phyloP scores from a whole-genome alignment of 1,284 basidiomycete genomes.

The Leucocoprinus gongylophorus region DNA sequence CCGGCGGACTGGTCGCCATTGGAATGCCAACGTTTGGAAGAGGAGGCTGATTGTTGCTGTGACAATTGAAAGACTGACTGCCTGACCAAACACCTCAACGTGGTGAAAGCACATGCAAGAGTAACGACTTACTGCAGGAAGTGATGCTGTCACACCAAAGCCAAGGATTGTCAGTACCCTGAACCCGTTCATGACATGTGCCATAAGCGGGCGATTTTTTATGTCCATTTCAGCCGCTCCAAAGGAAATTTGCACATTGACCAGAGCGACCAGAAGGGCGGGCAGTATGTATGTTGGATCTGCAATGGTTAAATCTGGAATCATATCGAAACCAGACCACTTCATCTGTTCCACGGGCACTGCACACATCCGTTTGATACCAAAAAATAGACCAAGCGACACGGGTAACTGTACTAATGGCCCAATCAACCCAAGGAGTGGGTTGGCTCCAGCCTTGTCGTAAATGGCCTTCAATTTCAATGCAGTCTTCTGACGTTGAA shows the following conservation, averaged over 20 bases:
- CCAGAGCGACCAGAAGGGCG: constrained; percentile 50
- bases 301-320: constrained; percentile 71
- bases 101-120: not conserved
- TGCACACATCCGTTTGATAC: constrained; percentile 65
- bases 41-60: constrained; percentile 39
- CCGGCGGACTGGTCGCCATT: constrained; percentile 40
- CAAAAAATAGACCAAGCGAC: constrained; percentile 84
- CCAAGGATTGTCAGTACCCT: constrained; percentile 53
- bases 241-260: constrained; percentile 71
- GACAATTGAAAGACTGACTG: constrained; percentile 56
- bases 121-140: constrained; percentile 43
- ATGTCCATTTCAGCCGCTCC: constrained; percentile 54
- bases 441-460: constrained; percentile 61
- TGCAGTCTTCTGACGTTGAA: constrained; percentile 18
- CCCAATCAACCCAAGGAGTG: constrained; percentile 48
- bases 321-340: constrained; percentile 70
- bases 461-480: constrained; percentile 52
- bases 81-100: constrained; percentile 31
- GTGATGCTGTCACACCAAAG: constrained; percentile 53
- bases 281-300: constrained; percentile 83
- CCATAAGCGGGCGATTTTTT: constrained; percentile 47
- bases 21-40: constrained; percentile 43
- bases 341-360: constrained; percentile 69
- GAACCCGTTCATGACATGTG: constrained; percentile 70
- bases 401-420: constrained; percentile 72